phyloP scores from a whole-genome alignment of 2,329 filamentous ascomycete genomes.

The Pyrenophora tritici-repentis region DNA sequence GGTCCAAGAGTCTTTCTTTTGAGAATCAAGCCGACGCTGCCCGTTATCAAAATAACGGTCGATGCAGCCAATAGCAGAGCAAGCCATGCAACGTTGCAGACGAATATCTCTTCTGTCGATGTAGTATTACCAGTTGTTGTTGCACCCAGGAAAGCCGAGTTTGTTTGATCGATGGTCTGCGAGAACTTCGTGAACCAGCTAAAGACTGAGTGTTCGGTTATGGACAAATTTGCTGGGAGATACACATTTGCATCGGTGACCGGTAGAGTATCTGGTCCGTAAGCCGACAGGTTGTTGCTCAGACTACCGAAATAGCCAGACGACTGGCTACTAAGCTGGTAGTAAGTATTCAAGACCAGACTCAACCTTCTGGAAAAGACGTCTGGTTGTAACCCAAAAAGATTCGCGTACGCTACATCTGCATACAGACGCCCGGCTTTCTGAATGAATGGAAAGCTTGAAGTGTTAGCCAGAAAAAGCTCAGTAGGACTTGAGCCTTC shows the following conservation, averaged over 20 bases:
- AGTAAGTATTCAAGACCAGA: constrained; percentile 39
- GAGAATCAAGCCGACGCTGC: not conserved
- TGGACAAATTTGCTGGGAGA: constrained; percentile 3
- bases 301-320: constrained; percentile 32
- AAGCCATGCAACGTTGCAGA: constrained; percentile 38
- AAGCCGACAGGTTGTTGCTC: constrained; percentile 25
- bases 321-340: constrained; percentile 34
- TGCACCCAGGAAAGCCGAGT: constrained; percentile 31
- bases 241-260: constrained; percentile 29
- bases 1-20: constrained; percentile 25
- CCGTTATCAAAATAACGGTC: constrained; percentile 24
- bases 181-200: constrained; percentile 28
- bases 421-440: not conserved
- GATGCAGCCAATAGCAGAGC: constrained; percentile 29
- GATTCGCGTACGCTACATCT: constrained; percentile 13
- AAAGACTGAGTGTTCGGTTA: constrained; percentile 14
- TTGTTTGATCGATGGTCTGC: too few relatives aligned
- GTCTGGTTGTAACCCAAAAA: constrained; percentile 16
- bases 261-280: constrained; percentile 33
- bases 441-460: constrained; percentile 26
- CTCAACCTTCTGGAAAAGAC: constrained; percentile 30
- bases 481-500: constrained; percentile 32
- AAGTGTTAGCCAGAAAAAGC: constrained; percentile 25
- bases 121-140: constrained; percentile 27
- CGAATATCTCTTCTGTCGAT: constrained; percentile 24